A percentile compares a stretch with the other conserved stretches of the same genome.
phyloP scores from a whole-genome alignment of 139 green algal species.

The Tetraselmis chui region DNA sequence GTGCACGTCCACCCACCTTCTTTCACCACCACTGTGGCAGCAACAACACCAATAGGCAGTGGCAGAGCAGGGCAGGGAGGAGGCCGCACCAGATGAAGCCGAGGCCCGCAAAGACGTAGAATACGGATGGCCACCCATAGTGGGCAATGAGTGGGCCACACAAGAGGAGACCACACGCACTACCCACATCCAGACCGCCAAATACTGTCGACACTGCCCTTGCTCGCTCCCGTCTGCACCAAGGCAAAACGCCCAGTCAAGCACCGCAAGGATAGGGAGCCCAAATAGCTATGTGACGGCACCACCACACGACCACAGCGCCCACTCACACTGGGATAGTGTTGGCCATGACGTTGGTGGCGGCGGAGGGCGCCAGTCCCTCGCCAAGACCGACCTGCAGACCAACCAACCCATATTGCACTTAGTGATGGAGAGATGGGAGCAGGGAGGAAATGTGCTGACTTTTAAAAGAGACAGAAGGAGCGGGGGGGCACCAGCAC shows the following conservation, averaged over 20 bases:
- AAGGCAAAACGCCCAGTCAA: neutral
- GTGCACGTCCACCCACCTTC: no score
- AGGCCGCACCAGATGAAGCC: slow-evolving; percentile 75
- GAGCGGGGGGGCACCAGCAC: slow-evolving; percentile 54
- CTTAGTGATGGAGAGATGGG: no score
- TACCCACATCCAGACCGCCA: slow-evolving; percentile 88
- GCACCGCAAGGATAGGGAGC: neutral
- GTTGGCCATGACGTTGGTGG: slow-evolving; percentile 80
- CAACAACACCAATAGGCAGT: no score
- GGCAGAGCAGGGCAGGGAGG: no score
- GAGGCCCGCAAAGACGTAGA: slow-evolving; percentile 86
- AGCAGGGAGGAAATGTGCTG: no score
- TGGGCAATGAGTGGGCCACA: slow-evolving; percentile 75
- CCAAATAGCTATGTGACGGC: no score
- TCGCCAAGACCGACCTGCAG: slow-evolving; percentile 80
- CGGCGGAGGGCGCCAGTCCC: slow-evolving; percentile 88
- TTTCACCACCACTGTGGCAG: no score
- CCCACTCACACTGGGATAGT: slow-evolving; percentile 43
- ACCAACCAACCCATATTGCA: neutral
- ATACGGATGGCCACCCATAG: slow-evolving; percentile 85
- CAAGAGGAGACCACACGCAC: slow-evolving; percentile 72
- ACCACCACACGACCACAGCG: no score
- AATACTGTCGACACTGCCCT: slow-evolving; percentile 85
- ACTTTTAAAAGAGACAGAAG: neutral
- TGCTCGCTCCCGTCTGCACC: slow-evolving; percentile 59